Base-by-base conservation (phyloP, 306 rosid species). In the Vigna reflexopilosa region DNA sequence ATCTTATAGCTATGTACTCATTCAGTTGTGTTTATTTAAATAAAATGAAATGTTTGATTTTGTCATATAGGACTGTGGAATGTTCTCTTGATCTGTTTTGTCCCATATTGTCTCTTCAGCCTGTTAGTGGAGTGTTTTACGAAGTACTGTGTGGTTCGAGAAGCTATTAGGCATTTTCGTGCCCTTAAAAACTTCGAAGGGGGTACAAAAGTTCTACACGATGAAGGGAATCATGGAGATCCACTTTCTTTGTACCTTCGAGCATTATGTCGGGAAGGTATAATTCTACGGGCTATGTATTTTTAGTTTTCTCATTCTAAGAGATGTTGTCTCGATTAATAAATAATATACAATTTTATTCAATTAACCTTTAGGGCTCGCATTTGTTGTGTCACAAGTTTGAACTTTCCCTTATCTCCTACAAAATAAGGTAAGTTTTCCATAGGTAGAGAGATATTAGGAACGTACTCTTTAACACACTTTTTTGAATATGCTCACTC, bases 141-240 rank as follows among this genome's bases (percentile, higher is more conserved):
- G 70, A 94, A 94, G 90, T 94, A 94, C 67, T 87, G 98, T 85
- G 97, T 90, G 4, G 78, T 91, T 77, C 84, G 87, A 55, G 98
- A 94, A 89, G 97, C 98, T 45, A 94, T 92, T 79, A 90, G 98
- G 83, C 98, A 94, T 87, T 94, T 94, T 49, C 95, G 96, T 77
- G 98, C 97, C 58, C 98, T 94, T 74, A 85, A 38, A 81, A 83
- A 82, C 73, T 88, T 90, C 81, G 89, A 89, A 81, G 92, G 88
- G 38, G 97, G 98, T 75, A 92, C 80, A 20, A 75, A 51, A 87
- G 83, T 87, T 78, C 88, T 94, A 76, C 93, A 94, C 74, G 64
- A 76, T 82, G 95, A 87, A 76, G 98, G 97, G 84, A 88, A 86
- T 83, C 83, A 84, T 75, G 97, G 95, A 65, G 98, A 94, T 85